Conservation (phyloP, 2,329 filamentous ascomycete species). For the Fusarium coicis region DNA sequence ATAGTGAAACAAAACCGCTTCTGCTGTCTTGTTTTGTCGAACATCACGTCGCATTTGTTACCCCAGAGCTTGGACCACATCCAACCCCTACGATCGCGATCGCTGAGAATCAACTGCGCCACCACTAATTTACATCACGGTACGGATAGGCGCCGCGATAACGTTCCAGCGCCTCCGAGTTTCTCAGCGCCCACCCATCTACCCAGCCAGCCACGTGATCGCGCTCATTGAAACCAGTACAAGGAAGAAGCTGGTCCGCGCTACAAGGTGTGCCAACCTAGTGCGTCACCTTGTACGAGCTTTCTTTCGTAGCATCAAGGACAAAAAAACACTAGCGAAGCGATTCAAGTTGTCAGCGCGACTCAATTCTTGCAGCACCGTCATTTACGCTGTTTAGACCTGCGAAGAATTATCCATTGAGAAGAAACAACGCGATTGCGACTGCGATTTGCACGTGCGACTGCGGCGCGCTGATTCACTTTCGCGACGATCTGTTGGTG, state of each 20-base stretch:
- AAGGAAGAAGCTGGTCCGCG: conserved; percentile 34
- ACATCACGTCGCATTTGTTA: conserved; percentile 11
- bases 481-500: conserved; percentile 29
- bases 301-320: conserved; percentile 23
- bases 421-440: conserved; percentile 7
- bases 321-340: not conserved
- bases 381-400: not conserved
- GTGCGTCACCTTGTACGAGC: conserved; percentile 44
- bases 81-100: conserved; percentile 23
- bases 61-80: conserved; percentile 30
- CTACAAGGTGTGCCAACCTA: conserved; percentile 33
- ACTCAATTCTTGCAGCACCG: not conserved
- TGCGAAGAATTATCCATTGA: conserved; percentile 17
- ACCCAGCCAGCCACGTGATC: conserved; percentile 33
- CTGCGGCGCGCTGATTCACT: conserved; percentile 17
- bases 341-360: not conserved
- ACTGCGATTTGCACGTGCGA: conserved; percentile 27
- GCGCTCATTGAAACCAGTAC: conserved; percentile 32
- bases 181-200: not conserved
- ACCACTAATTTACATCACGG: conserved; percentile 13
- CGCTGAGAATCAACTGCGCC: conserved; percentile 12
- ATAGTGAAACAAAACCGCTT: conserved; percentile 4
- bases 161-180: conserved; percentile 26
- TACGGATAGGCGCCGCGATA: conserved; percentile 26
- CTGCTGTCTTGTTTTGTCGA: not conserved